phyloP scores from a whole-genome alignment of 2,329 filamentous ascomycete genomes.

The Capronia epimyces region DNA sequence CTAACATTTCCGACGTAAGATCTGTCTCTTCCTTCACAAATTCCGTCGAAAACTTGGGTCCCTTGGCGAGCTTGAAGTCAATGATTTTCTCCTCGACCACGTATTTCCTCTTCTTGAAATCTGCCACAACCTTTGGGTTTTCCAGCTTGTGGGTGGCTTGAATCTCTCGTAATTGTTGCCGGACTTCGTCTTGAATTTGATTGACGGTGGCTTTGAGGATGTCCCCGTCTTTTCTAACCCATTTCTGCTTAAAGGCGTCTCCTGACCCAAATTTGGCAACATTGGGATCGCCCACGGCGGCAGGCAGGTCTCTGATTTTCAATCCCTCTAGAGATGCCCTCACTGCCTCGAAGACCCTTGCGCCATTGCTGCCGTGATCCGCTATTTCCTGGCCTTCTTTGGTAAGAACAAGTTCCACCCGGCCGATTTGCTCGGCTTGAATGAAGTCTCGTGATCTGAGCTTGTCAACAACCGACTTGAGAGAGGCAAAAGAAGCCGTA shows the following conservation, averaged over 20 bases:
- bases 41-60: slow-evolving; percentile 79
- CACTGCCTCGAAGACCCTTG: slow-evolving; percentile 72
- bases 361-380: slow-evolving; percentile 72
- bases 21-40: slow-evolving; percentile 93
- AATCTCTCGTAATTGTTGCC: slow-evolving; percentile 68
- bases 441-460: slow-evolving; percentile 82
- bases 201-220: slow-evolving; percentile 55
- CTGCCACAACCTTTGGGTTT: slow-evolving; percentile 69
- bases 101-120: slow-evolving; percentile 89
- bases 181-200: slow-evolving; percentile 72
- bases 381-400: slow-evolving; percentile 67
- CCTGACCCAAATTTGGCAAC: slow-evolving; percentile 70
- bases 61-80: slow-evolving; percentile 77
- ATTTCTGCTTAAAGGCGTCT: slow-evolving; percentile 77
- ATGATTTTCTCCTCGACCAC: slow-evolving; percentile 78
- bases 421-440: slow-evolving; percentile 74
- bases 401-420: slow-evolving; percentile 71
- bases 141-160: slow-evolving; percentile 62
- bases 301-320: slow-evolving; percentile 65
- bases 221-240: slow-evolving; percentile 61
- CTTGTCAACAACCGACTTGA: slow-evolving; percentile 86
- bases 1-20: slow-evolving; percentile 86
- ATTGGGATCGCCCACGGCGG: slow-evolving; percentile 42
- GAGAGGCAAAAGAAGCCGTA: slow-evolving; percentile 56
- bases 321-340: slow-evolving; percentile 69